Conservation (phyloP, 352 stramenopile genomes). For the Pythium rhizo-oryzae region DNA sequence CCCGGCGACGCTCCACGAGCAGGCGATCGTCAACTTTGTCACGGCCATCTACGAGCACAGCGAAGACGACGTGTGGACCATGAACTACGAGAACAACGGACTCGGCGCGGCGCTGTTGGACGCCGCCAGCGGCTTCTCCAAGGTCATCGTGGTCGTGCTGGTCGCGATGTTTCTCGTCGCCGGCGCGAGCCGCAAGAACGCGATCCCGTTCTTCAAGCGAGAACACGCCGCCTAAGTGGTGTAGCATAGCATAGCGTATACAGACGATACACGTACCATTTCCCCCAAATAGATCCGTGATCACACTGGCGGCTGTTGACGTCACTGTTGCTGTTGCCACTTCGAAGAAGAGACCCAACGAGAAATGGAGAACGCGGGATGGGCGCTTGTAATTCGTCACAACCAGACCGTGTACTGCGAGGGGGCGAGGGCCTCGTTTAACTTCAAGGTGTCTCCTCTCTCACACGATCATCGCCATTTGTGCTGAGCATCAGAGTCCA, state of each 20-base stretch:
- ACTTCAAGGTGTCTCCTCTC: too few relatives aligned
- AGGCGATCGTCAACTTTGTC: slow-evolving; percentile 60
- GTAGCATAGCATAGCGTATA: background rate
- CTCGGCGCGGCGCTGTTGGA: slow-evolving; percentile 40
- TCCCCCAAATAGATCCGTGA: background rate
- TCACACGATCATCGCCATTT: too few relatives aligned
- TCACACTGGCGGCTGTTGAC: background rate
- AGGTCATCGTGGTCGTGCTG: slow-evolving; percentile 36
- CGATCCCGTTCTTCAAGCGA: slow-evolving; percentile 23
- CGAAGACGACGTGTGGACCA: slow-evolving; percentile 49
- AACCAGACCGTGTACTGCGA: too few relatives aligned
- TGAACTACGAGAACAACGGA: slow-evolving; percentile 53
- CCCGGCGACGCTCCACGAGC: slow-evolving; percentile 42
- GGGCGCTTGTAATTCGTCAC: too few relatives aligned
- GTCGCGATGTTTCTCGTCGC: slow-evolving; percentile 31
- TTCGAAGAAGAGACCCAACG: too few relatives aligned
- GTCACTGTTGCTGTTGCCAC: background rate
- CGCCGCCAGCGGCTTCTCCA: slow-evolving; percentile 43
- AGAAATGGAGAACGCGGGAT: too few relatives aligned
- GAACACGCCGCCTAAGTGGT: slow-evolving; percentile 25
- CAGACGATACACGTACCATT: background rate
- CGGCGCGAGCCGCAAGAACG: background rate
- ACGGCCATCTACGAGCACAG: slow-evolving; percentile 54
- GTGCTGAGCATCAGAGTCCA: too few relatives aligned
- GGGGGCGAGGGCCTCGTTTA: too few relatives aligned